These are phyloP conservation scores for Aegilops longissima DNA, from an alignment of 176 grass and related monocot genomes.

Conservation along the genomic window DNA sequence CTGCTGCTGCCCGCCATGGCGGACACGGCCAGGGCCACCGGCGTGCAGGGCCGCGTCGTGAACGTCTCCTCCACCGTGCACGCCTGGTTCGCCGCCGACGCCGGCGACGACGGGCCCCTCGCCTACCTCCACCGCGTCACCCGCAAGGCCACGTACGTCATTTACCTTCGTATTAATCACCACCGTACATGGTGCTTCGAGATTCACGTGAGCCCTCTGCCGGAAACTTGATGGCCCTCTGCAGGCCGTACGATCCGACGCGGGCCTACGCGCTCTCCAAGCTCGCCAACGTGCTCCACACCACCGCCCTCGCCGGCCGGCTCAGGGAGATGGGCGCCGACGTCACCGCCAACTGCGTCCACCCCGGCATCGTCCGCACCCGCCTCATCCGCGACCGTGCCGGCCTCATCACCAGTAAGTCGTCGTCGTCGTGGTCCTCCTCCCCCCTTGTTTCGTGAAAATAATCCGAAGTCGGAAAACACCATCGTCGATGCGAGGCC, in stretches of 20 bases:
- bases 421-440: not conserved
- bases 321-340: conserved; percentile 69
- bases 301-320: conserved; percentile 53
- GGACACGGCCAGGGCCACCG: conserved; percentile 66
- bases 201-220: not conserved
- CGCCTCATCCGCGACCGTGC: conserved; percentile 91
- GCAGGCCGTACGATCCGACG: conserved; percentile 85
- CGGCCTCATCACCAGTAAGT: conserved; percentile 68
- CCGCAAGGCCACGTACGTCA: conserved; percentile 59
- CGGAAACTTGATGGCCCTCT: not conserved
- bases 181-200: not conserved
- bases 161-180: no score
- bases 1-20: conserved; percentile 74
- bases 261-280: conserved; percentile 90
- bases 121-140: conserved; percentile 77
- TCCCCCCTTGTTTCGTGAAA: not conserved
- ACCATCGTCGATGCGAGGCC: not conserved
- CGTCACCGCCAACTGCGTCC: conserved; percentile 92
- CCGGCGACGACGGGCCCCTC: conserved; percentile 63
- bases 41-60: conserved; percentile 79
- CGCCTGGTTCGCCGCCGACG: conserved; percentile 80
- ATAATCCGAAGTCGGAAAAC: not conserved
- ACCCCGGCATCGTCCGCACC: conserved; percentile 93
- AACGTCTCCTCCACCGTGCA: conserved; percentile 92
- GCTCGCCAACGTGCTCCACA: conserved; percentile 94